These are phyloP conservation scores for Kokia cookei DNA, from an alignment of 441 rosid genomes.

Conservation along the genomic window DNA sequence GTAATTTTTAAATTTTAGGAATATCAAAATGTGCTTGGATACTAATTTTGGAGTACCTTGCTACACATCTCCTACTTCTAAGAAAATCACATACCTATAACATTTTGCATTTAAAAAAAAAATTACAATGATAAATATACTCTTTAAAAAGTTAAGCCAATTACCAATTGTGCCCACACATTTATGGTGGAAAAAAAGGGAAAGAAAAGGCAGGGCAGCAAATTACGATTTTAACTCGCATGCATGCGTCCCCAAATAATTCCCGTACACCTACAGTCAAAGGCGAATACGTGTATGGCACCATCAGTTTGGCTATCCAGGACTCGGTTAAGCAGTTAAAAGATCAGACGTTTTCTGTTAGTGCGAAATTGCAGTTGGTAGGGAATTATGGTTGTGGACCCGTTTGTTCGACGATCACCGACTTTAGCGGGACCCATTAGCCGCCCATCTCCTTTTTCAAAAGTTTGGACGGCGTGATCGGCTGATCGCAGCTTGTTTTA, in stretches of 20 bases:
- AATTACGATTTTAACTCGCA: neutral
- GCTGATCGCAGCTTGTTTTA: neutral
- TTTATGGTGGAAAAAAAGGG: neutral
- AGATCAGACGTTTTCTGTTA: neutral
- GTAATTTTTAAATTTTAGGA: too few relatives aligned
- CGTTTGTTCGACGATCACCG: slow-evolving; percentile 15
- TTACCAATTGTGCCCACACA: neutral
- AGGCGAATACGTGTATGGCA: neutral
- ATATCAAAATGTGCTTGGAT: too few relatives aligned
- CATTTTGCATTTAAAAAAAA: too few relatives aligned
- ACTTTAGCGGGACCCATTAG: slow-evolving; percentile 24
- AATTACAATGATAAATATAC: too few relatives aligned
- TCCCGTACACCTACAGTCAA: neutral
- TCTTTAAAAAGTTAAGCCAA: neutral
- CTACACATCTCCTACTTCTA: too few relatives aligned
- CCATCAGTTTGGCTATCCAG: neutral
- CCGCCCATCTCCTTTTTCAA: slow-evolving; percentile 20
- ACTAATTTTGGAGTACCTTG: too few relatives aligned
- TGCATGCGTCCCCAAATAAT: neutral
- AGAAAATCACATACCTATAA: too few relatives aligned
- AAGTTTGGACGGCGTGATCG: slow-evolving; percentile 31
- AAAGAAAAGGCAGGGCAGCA: neutral
- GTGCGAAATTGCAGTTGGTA: neutral
- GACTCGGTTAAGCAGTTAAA: neutral
- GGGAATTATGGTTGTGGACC: slow-evolving; percentile 12